Evolutionary conservation across 2,329 filamentous ascomycete species (phyloP).

Genomic region (Colletotrichum tropicicola): DNA sequence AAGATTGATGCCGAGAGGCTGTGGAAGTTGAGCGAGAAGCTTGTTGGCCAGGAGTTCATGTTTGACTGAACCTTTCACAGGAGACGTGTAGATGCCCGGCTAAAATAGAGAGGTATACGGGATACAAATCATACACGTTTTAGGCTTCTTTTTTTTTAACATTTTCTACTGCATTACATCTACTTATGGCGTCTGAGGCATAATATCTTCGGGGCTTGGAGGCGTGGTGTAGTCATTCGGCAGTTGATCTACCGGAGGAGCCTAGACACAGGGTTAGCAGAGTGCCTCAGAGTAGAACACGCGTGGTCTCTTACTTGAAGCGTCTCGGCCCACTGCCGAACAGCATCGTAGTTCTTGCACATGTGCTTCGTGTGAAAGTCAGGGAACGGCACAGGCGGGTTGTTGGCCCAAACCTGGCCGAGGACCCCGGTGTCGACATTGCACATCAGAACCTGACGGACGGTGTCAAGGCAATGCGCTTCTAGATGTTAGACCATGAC

Average conservation of each 20-base stretch:
- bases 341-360: constrained; percentile 65
- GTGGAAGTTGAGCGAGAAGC: constrained; percentile 44
- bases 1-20: constrained; percentile 40
- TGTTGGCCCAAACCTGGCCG: constrained; percentile 68
- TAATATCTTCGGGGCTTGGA: constrained; percentile 6
- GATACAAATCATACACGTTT: not conserved
- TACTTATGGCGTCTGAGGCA: constrained; percentile 10
- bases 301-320: constrained; percentile 49
- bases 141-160: not conserved
- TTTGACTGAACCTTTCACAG: constrained; percentile 20
- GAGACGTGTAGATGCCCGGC: not conserved
- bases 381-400: constrained; percentile 58
- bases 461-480: constrained; percentile 69
- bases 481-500: not conserved
- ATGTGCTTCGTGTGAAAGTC: constrained; percentile 70
- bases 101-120: not conserved
- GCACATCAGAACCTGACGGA: constrained; percentile 72
- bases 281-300: not conserved
- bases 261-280: not conserved
- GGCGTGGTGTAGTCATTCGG: constrained; percentile 8
- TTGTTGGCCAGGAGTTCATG: constrained; percentile 41
- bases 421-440: constrained; percentile 67
- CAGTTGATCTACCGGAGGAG: constrained; percentile 9
- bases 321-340: constrained; percentile 61
- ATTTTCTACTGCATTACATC: too few species aligned